phyloP scores from a whole-genome alignment of 495 filamentous ascomycete species.

The Penicillium coprophilum region DNA sequence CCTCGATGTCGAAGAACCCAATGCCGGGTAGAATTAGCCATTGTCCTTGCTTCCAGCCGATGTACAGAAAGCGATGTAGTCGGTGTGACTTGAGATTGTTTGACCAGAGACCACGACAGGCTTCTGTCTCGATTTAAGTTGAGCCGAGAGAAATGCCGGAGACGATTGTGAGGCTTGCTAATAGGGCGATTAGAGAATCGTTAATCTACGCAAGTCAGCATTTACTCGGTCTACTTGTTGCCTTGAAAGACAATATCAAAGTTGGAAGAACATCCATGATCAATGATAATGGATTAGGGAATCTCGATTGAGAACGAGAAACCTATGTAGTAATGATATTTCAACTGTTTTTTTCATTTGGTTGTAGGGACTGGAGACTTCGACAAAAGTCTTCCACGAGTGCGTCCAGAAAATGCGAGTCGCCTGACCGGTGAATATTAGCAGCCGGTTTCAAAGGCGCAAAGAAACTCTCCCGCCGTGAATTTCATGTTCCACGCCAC shows the following conservation, averaged over 20 bases:
- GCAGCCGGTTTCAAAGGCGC: constrained; percentile 34
- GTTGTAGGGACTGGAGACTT: constrained; percentile 38
- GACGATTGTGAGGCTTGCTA: background rate
- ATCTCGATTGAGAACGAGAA: constrained; percentile 11
- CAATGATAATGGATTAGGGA: constrained; percentile 16
- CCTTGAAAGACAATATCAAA: background rate
- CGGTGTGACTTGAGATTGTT: too few relatives aligned
- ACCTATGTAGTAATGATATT: constrained; percentile 31
- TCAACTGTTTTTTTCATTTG: constrained; percentile 48
- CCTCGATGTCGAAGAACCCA: background rate
- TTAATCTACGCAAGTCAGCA: background rate
- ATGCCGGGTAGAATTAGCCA: background rate
- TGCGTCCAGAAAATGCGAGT: constrained; percentile 41
- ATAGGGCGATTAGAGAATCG: background rate
- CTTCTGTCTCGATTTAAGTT: background rate
- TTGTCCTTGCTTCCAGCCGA: background rate
- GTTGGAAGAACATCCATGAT: constrained; percentile 6
- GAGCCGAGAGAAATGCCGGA: background rate
- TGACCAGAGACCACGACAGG: background rate
- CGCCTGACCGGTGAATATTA: constrained; percentile 30
- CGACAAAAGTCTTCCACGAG: constrained; percentile 35
- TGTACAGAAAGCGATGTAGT: too few relatives aligned
- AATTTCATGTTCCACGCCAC: constrained; percentile 11
- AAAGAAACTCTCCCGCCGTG: constrained; percentile 22
- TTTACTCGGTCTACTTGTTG: background rate